Base-by-base conservation (phyloP, 768 basidiomycete genomes). In the Lepiota venenata region DNA sequence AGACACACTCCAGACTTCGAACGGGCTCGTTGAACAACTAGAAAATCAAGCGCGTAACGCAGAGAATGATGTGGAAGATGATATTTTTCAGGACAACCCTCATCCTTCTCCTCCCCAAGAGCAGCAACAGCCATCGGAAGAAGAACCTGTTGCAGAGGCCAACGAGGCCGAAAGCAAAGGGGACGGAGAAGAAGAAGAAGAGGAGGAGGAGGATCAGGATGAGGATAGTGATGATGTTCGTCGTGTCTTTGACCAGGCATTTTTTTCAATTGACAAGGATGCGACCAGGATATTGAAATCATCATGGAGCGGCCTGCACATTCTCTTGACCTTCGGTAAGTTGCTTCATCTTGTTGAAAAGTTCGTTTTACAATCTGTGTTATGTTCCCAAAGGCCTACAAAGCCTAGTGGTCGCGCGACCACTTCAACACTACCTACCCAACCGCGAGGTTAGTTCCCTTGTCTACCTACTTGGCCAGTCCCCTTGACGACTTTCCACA, bases 251-350 rank as follows among this genome's bases (percentile, higher is more conserved):
- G 11, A 27, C 32, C 32, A 4, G 10, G 1, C 36, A 21, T 25
- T 35, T 46, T 21, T 44, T 38, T 44, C 58, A 42, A 52, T 21
- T 15, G 39, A 32, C 39, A 15, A 45, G 2, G 18, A 14, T 39
- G 22, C 52, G 50, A 12, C 40, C 55, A 92, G 87, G 86, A 96
- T 66, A 78, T 96, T 58, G 93, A 96, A 74, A 89, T 96, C 60
- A 93, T 96, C 51, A 87, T 92, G 83, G 91, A 96, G 62, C 84
- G 84, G 2, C 74, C 84, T 8, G 69, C 82, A 15, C 85, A 84
- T 52, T 87, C 85, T 4, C 70, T 89, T 16, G 90, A 93, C 71
- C 82, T 92, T 63, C 79, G 90, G 87, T 87, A 65, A 50, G 73
- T 56, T 51, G n/a, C 20, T n/a, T 9, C 0, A 14, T 18, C 7